Evolutionary conservation across 345 rosid genomes (phyloP).

Genomic region (Adansonia digitata): DNA sequence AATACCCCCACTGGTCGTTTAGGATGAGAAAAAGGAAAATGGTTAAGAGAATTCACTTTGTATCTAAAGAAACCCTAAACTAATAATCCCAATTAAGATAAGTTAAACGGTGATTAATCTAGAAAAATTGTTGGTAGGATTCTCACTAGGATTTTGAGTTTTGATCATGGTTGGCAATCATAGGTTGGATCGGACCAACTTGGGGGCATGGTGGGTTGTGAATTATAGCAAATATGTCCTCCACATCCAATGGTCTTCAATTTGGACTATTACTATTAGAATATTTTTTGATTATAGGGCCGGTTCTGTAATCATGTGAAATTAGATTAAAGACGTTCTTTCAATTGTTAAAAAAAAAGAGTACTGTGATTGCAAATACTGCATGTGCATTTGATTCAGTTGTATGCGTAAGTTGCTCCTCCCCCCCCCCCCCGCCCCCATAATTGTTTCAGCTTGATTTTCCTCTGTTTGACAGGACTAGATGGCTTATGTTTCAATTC

Average conservation of each 20-base stretch:
- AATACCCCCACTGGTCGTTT: too few species aligned
- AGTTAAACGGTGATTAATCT: background rate
- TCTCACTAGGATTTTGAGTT: slow-evolving; percentile 7
- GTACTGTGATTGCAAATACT: slow-evolving; percentile 6
- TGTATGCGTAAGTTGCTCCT: background rate
- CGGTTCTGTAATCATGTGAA: slow-evolving; percentile 5
- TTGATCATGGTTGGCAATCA: slow-evolving; percentile 14
- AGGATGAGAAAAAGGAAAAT: too few species aligned
- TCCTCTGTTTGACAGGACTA: background rate
- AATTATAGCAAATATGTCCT: slow-evolving; percentile 29
- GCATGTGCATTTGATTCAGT: background rate
- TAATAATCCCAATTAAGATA: slow-evolving; percentile 15
- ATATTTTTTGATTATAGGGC: background rate
- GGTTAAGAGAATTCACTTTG: too few species aligned
- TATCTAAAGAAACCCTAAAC: background rate
- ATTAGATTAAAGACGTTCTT: slow-evolving; percentile 2
- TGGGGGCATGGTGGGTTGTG: slow-evolving; percentile 26
- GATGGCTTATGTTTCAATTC: background rate
- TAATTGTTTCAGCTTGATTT: background rate
- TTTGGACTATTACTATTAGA: background rate
- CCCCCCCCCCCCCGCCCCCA: background rate
- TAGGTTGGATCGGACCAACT: slow-evolving; percentile 37
- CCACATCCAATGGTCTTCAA: slow-evolving; percentile 7
- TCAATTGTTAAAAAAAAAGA: background rate
- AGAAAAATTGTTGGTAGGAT: slow-evolving; percentile 10